Base-by-base conservation (phyloP, 352 stramenopile genomes). In the Globisporangium barbulae region DNA sequence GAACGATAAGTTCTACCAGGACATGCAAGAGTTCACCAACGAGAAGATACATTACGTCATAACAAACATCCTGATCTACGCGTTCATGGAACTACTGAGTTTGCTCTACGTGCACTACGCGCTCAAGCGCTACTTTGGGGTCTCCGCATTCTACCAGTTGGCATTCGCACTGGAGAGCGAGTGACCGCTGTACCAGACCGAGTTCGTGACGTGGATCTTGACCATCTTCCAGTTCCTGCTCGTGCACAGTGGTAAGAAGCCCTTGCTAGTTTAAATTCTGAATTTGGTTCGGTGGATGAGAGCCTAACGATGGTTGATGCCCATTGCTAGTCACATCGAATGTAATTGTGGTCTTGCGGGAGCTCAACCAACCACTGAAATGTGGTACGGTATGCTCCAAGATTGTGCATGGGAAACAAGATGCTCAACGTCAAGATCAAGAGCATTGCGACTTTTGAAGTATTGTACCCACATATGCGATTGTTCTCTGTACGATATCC, bases 121-220 rank as follows among this genome's bases (percentile, higher is more conserved):
- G 1, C 28, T 78, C 13, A 48, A 37, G 13, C 74, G 22, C 17
- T 17, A 10, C 4, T 65, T 65, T 17, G 59, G 59, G 12, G 12
- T 70, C 48, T 72, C 67, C 3, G 53, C 64, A 1, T 41, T 74
- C 21, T 65, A 76, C 44, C 69, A 76, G 54, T 56, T 78, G 0
- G 62, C 62, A 0, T 78, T 74, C 7, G 12, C 33, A 13, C 10
- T 59, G 10, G 53, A 35, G 33, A 59, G 15, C 21, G 21, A 59
- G 25, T 48, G 53, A 21, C 19, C 2, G n/a, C 21, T 35, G 1
- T 49, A 21, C 53, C 33, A 59, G n/a, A 7, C n/a, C 22, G 17
- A 49, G 0, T 59, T 59, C 21, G 2, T 37, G 1, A 22, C 9
- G 9, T 49, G 53, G 53, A 59, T 48, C 12, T 4, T 31, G 6